These are phyloP conservation scores for Harringtonia aguacate DNA, from an alignment of 2,329 filamentous ascomycete species.

Conservation along the genomic window DNA sequence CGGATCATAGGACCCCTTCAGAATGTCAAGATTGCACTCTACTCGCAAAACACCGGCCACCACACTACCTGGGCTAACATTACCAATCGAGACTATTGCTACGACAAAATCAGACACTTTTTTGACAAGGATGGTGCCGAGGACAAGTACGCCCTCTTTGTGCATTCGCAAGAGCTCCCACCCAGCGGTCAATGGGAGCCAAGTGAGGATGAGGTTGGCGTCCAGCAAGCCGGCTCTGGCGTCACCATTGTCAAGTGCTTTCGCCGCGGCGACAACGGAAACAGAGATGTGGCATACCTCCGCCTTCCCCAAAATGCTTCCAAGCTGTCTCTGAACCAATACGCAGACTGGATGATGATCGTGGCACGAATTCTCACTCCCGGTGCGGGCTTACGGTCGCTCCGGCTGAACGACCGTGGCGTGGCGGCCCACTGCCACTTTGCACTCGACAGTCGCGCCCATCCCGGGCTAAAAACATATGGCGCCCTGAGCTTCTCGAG, in stretches of 20 bases:
- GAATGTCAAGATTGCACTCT: not conserved
- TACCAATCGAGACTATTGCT: not conserved
- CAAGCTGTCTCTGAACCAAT: conserved; percentile 3
- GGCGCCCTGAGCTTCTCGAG: conserved; percentile 2
- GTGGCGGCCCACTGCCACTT: not conserved
- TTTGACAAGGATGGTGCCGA: not conserved
- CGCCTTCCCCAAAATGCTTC: not conserved
- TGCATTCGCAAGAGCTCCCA: conserved; percentile 1
- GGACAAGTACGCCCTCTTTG: conserved; percentile 2
- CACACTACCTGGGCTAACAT: not conserved
- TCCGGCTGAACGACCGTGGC: conserved; percentile 1
- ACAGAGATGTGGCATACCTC: conserved; percentile 7
- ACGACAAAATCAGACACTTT: not conserved
- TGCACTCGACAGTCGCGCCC: not conserved
- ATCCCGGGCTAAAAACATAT: not conserved
- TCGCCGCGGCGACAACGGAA: not conserved
- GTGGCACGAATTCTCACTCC: conserved; percentile 9
- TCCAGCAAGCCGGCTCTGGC: not conserved
- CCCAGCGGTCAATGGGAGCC: not conserved
- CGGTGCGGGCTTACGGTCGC: conserved; percentile 5
- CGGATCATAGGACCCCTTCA: conserved; percentile 2
- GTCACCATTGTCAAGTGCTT: conserved; percentile 2
- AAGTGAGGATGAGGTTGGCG: not conserved
- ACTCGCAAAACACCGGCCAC: not conserved
- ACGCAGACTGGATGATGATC: conserved; percentile 1